Base-by-base conservation (phyloP, 1,284 basidiomycete genomes). In the Trichosporon coremiiforme region DNA sequence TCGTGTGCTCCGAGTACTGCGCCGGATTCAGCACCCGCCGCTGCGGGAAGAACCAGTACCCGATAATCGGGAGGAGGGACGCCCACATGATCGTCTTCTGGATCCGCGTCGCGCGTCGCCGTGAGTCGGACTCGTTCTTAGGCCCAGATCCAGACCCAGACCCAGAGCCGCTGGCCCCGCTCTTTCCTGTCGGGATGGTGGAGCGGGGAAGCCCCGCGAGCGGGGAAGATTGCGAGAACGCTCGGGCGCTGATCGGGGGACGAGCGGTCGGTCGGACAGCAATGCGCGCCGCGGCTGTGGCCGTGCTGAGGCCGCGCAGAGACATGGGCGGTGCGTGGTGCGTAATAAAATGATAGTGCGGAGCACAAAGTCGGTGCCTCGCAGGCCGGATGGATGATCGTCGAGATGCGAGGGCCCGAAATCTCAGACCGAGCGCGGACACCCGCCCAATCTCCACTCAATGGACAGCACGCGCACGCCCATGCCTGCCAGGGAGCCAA, bases 1-100 rank as follows among this genome's bases (percentile, higher is more conserved):
- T 69, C 1, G 64, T 62, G 29, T 82, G 82, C 31, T 75, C 72
- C 12, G 78, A 76, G 70, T 83, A 83, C n/a, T 69, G 35, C n/a
- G 76, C 71, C 1, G 82, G 80, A 10, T 64, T 65, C 35, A 73
- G 73, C 22, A 45, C 33, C 22, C 53, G 25, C 12, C n/a, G 35
- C 6, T 13, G 2, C 9, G 65, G 66, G 4, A 53, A 55, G 17
- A 71, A 64, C 47, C 62, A 70, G 66, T 66, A 69, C 0, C 65
- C 57, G 4, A 68, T 36, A 20, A 70, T 31, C 36, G 69, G 70
- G 9, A 69, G 25, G 62, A 71, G 67, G 62, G 68, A 65, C 15
- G 31, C 47, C 29, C 17, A 66, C 31, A 66, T 45, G 20, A 66
- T 55, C 47, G 65, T 22, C 31, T 62, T 62, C 57, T 62, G 57